Evolutionary conservation across 345 rosid genomes (phyloP), one percentile per base, ranked within the genome.

Genomic region (Salix suchowensis): DNA sequence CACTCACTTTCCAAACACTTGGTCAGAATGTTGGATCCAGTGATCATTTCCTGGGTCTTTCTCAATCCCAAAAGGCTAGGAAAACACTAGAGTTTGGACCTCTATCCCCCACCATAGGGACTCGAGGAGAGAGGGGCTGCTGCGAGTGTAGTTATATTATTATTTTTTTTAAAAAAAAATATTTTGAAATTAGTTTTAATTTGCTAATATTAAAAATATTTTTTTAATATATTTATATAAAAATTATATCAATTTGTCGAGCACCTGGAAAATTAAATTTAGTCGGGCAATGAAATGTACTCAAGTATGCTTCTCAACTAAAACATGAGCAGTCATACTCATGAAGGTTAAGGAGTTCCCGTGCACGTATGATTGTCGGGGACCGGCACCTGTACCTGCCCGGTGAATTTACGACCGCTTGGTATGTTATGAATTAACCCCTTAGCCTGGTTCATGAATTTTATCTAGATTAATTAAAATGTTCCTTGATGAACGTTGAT

Each of bases 1-100:
- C 37, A 36, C 37, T 36, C 37, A 36, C 37, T 36, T 36, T 36
- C 37, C 37, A 36, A 36, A 36, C 37, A 36, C 37, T 36, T 5
- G 37, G 37, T 84, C 74, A 70, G 60, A 40, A 74, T 79, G 84
- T 70, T 70, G 87, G 87, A 84, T 87, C 89, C 87, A 88, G 85
- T 84, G 81, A 82, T 77, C 78, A 78, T 40, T 58, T 23, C 66
- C 73, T 60, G 24, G 78, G 80, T 67, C 60, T 74, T 71, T 68
- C 76, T 76, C 18, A 14, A 26, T 42, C 15, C 14, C 75, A 7
- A 50, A 80, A 74, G 71, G 40, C 30, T 58, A 50, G 60, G 36
- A 55, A 70, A 72, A 48, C 34, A 26, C 4, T 65, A 70, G 69
- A 66, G 55, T 66, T 78, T 73, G 84, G 88, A 76, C 79, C 88